phyloP scores from a whole-genome alignment of 1,139 yeast genomes.

The Kazachstania sp. region DNA sequence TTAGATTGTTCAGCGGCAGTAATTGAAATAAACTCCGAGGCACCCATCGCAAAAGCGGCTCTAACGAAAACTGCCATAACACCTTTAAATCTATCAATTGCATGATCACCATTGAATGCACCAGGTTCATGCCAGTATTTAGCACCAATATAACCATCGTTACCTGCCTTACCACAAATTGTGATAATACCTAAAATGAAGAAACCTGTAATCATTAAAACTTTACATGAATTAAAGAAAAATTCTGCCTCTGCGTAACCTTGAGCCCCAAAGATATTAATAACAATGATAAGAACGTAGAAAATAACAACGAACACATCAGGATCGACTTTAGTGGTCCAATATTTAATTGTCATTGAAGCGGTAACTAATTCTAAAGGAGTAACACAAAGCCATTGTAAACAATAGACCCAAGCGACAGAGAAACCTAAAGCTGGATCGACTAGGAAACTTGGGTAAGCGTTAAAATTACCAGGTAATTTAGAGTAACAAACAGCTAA shows the following conservation, averaged over 20 bases:
- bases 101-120: slow-evolving; percentile 35
- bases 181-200: slow-evolving; percentile 53
- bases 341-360: slow-evolving; percentile 56
- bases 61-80: slow-evolving; percentile 72
- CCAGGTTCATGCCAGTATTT: slow-evolving; percentile 56
- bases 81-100: slow-evolving; percentile 51
- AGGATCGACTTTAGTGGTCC: slow-evolving; percentile 52
- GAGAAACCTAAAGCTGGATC: slow-evolving; percentile 75
- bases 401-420: slow-evolving; percentile 71
- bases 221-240: slow-evolving; percentile 63
- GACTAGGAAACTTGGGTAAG: slow-evolving; percentile 56
- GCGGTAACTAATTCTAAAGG: slow-evolving; percentile 76
- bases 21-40: slow-evolving; percentile 73
- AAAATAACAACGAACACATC: slow-evolving; percentile 62
- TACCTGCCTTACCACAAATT: slow-evolving; percentile 60
- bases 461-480: slow-evolving; percentile 69
- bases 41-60: slow-evolving; percentile 83
- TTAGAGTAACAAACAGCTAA: slow-evolving; percentile 67
- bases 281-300: slow-evolving; percentile 41
- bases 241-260: slow-evolving; percentile 63
- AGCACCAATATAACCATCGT: slow-evolving; percentile 53
- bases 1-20: slow-evolving; percentile 84
- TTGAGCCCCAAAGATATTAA: slow-evolving; percentile 49
- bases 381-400: slow-evolving; percentile 70
- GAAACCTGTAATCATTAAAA: slow-evolving; percentile 55